Base-by-base conservation (phyloP, 495 filamentous ascomycete species). In the Aspergillus affinis region DNA sequence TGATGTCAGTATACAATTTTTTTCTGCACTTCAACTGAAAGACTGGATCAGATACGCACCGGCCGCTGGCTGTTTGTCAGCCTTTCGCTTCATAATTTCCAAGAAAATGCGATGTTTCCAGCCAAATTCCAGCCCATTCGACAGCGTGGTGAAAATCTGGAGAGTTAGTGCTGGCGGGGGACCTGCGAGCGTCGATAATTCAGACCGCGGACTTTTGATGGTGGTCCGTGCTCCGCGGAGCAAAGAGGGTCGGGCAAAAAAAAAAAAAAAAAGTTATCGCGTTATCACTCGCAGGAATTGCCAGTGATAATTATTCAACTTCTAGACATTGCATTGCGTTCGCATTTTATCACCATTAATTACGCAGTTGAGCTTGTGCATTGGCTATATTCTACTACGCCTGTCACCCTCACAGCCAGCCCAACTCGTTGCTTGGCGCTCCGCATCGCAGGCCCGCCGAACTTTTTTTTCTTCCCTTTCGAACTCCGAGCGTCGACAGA, bases 221-320 rank as follows among this genome's bases (percentile, higher is more conserved):
- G 67, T 77, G 76, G 76, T 72, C 76, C 68, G 76, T 78, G 76
- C 76, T 66, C 70, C 71, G 75, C 74, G 72, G 75, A 78, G 72
- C 66, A 75, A 57, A 71, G 29, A 32, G 29, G 29, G 29, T 32
- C 29, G 10, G 1, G 29, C 72, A 20, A 15, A 20, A 19, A 21
- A 49, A 26, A 26, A 49, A 26, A 49, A 49, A 26, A 49, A 49
- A 19, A 20, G 18, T 26, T 20, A 49, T 49, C 21, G 19, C 66
- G 67, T 62, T 67, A 67, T 66, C 58, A 58, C 57, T 56, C 57
- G 36, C 41, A 56, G 17, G 21, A 64, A 55, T 45, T 57, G 58
- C 19, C 46, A 13, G 50, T 44, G 30, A 23, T 41, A 21, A 46
- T 54, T 45, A 59, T 53, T 57, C 59, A 64, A 60, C 50, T 51